Percentiles rank a stretch among this genome's conserved stretches.
phyloP scores from a whole-genome alignment of 345 rosid species.

The Cardamine chenopodiifolia region DNA sequence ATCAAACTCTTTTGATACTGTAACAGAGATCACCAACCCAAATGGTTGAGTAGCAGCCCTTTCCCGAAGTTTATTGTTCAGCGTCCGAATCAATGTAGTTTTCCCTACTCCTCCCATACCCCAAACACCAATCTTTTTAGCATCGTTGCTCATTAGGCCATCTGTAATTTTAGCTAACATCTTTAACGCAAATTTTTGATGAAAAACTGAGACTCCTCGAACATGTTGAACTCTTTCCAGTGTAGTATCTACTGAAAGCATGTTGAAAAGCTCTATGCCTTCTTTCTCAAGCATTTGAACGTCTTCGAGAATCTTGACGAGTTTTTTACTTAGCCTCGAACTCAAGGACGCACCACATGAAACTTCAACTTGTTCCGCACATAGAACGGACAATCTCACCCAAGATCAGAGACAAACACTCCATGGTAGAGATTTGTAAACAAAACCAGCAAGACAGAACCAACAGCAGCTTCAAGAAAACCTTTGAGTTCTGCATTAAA shows the following conservation, averaged over 20 bases:
- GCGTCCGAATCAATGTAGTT: conserved; percentile 28
- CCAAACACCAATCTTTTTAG: conserved; percentile 23
- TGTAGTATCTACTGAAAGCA: background rate
- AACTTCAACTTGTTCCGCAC: background rate
- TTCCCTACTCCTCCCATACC: conserved; percentile 40
- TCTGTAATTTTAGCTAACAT: background rate
- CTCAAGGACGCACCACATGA: background rate
- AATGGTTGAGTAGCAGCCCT: background rate
- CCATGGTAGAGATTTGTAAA: background rate
- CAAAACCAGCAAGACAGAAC: background rate
- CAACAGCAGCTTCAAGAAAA: background rate
- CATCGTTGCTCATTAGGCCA: background rate
- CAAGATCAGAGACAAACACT: background rate
- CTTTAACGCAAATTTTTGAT: conserved; percentile 30
- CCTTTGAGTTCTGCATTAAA: background rate
- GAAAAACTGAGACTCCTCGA: conserved; percentile 21
- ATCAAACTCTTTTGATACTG: conserved; percentile 23
- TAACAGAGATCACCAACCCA: conserved; percentile 25
- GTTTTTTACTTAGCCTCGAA: background rate
- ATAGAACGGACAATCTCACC: background rate
- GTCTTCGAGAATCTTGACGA: background rate
- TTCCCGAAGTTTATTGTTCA: conserved; percentile 22
- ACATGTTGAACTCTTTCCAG: conserved; percentile 22
- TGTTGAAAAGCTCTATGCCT: background rate
- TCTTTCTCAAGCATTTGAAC: background rate